Percentiles rank a stretch among this genome's conserved stretches.
These are phyloP conservation scores for Aspergillus phoenicis DNA, from an alignment of 2,329 filamentous ascomycete species.

Conservation along the genomic window DNA sequence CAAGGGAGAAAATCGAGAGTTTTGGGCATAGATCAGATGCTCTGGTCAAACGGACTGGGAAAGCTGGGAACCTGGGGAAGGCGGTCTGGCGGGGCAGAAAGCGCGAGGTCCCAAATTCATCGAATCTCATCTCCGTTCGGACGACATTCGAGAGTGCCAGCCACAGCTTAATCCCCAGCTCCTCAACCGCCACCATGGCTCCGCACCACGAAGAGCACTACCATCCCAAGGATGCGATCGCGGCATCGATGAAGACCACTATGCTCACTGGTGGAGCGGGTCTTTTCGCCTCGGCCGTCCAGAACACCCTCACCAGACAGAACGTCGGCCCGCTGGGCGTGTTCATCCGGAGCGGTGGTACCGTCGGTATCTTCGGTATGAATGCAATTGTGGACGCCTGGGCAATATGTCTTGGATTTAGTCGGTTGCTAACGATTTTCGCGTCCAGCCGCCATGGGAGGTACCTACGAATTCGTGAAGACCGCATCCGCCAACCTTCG, in stretches of 20 bases:
- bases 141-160: conserved; percentile 30
- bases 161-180: conserved; percentile 24
- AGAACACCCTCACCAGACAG: conserved; percentile 81
- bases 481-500: conserved; percentile 80
- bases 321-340: conserved; percentile 81
- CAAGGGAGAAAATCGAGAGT: not conserved
- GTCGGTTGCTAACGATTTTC: conserved; percentile 14
- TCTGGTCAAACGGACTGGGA: conserved; percentile 9
- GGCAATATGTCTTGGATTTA: not conserved
- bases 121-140: conserved; percentile 20
- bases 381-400: conserved; percentile 1
- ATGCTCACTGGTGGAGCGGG: conserved; percentile 68
- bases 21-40: conserved; percentile 6
- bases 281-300: conserved; percentile 72
- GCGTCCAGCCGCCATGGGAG: conserved; percentile 67
- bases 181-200: conserved; percentile 50
- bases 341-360: conserved; percentile 75
- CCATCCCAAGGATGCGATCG: conserved; percentile 74
- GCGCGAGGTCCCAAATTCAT: conserved; percentile 30
- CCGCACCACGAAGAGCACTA: conserved; percentile 57
- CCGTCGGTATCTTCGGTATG: conserved; percentile 69
- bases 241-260: conserved; percentile 65
- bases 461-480: conserved; percentile 75
- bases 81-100: conserved; percentile 34
- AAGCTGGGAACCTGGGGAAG: conserved; percentile 16